A percentile compares a stretch with the other conserved stretches of the same genome.
Evolutionary conservation across 2,329 filamentous ascomycete genomes (phyloP).

Genomic region (Tolypocladium tropicale): DNA sequence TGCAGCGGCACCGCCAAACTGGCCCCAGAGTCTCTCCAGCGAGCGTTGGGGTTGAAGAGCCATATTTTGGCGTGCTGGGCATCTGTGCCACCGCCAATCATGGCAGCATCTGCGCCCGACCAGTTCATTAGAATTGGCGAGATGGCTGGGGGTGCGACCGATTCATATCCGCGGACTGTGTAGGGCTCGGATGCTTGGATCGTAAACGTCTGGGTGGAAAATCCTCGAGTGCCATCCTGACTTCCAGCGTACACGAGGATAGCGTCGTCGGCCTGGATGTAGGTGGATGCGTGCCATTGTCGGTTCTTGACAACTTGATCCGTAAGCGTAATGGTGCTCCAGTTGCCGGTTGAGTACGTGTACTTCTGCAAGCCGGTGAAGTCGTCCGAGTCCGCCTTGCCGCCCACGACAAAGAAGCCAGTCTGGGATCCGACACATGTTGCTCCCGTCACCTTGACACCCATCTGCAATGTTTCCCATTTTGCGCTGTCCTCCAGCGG

Average conservation of each 20-base stretch:
- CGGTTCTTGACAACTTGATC: constrained; percentile 55
- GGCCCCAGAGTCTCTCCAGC: constrained; percentile 60
- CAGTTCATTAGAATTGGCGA: constrained; percentile 66
- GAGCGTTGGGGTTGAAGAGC: constrained; percentile 52
- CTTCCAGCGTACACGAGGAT: constrained; percentile 77
- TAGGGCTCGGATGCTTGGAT: constrained; percentile 59
- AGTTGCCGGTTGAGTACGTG: constrained; percentile 42
- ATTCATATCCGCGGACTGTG: constrained; percentile 45
- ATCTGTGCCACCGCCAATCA: constrained; percentile 56
- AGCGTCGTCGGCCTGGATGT: constrained; percentile 56
- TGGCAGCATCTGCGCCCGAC: constrained; percentile 58
- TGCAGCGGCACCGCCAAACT: constrained; percentile 49
- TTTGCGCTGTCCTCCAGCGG: constrained; percentile 54
- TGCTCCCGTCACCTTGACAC: constrained; percentile 61
- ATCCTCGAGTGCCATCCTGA: constrained; percentile 43
- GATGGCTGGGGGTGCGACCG: constrained; percentile 49
- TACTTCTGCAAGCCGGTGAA: constrained; percentile 70
- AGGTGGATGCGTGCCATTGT: constrained; percentile 64
- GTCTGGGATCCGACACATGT: constrained; percentile 65
- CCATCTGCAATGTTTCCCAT: constrained; percentile 59
- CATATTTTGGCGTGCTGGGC: constrained; percentile 53
- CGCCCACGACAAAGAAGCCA: constrained; percentile 74
- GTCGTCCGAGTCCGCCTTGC: constrained; percentile 38
- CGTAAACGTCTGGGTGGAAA: constrained; percentile 66
- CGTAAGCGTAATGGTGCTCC: constrained; percentile 34